These are phyloP conservation scores for Cercospora zeae-maydis DNA, from an alignment of 2,329 filamentous ascomycete species.

Conservation along the genomic window DNA sequence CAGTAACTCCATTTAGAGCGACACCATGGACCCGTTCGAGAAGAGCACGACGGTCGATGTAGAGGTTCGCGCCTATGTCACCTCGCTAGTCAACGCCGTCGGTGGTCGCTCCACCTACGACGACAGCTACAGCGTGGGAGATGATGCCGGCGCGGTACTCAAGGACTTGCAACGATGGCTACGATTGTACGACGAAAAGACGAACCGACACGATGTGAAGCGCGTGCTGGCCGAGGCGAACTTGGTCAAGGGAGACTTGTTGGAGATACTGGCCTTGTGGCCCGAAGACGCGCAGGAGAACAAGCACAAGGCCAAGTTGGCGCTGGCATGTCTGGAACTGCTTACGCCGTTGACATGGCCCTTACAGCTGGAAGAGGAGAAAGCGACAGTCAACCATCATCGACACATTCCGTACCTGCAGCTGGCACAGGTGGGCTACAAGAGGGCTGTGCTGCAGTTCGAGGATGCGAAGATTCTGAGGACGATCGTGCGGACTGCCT, in stretches of 20 bases:
- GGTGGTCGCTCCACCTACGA: constrained; percentile 35
- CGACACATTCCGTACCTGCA: constrained; percentile 86
- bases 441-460: constrained; percentile 80
- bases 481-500: constrained; percentile 71
- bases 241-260: constrained; percentile 80
- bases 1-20: neutral
- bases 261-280: constrained; percentile 85
- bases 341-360: constrained; percentile 94
- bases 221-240: constrained; percentile 89
- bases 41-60: constrained; percentile 62
- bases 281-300: constrained; percentile 68
- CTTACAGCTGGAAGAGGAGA: constrained; percentile 70
- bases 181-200: constrained; percentile 70
- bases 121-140: constrained; percentile 74
- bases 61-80: constrained; percentile 88
- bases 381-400: constrained; percentile 90
- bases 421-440: constrained; percentile 84
- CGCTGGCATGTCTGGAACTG: constrained; percentile 82
- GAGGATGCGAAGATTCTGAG: constrained; percentile 74
- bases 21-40: constrained; percentile 21
- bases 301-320: constrained; percentile 72
- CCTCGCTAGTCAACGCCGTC: constrained; percentile 88
- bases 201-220: constrained; percentile 90
- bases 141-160: constrained; percentile 86
- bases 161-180: constrained; percentile 95